phyloP scores from a whole-genome alignment of 1,284 basidiomycete genomes.

The Hymenochaete sp. region DNA sequence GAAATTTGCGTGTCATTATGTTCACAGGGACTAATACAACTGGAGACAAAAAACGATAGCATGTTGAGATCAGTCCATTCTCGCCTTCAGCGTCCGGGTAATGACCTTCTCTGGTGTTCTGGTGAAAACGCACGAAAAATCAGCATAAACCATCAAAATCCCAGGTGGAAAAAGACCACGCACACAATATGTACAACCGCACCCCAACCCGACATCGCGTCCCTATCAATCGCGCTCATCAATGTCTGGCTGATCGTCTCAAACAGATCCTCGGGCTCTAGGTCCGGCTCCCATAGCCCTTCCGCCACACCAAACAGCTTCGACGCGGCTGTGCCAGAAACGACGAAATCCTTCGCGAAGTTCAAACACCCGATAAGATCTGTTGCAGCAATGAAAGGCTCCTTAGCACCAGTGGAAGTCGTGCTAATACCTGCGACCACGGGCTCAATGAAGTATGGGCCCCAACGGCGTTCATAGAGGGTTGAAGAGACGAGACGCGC shows the following conservation, averaged over 20 bases:
- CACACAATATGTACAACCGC: conserved; percentile 93
- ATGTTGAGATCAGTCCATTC: conserved; percentile 93
- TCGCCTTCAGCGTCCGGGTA: conserved; percentile 77
- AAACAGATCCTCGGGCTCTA: conserved; percentile 95
- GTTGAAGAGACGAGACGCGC: conserved; percentile 94
- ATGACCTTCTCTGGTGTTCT: conserved; percentile 85
- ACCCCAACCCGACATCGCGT: conserved; percentile 97
- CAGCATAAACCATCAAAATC: conserved; percentile 7
- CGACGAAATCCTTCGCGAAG: conserved; percentile 95
- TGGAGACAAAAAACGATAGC: too few species aligned
- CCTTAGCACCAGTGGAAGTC: conserved; percentile 64
- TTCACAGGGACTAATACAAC: too few species aligned
- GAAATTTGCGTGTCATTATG: too few species aligned
- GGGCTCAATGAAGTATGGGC: conserved; percentile 96
- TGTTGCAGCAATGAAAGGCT: conserved; percentile 94
- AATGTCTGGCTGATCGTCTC: conserved; percentile 98
- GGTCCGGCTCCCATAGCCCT: conserved; percentile 95
- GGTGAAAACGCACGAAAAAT: conserved; percentile 17
- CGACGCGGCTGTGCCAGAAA: conserved; percentile 86
- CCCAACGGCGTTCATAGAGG: conserved; percentile 95
- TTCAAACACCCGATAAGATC: conserved; percentile 97
- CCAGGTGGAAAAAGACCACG: conserved; percentile 30
- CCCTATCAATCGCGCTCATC: conserved; percentile 91
- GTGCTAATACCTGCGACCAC: conserved; percentile 87
- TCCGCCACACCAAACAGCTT: conserved; percentile 98